Percentiles rank a stretch among this genome's conserved stretches.
Conservation (phyloP, 352 stramenopile genomes). For the Bremia lactucae region DNA sequence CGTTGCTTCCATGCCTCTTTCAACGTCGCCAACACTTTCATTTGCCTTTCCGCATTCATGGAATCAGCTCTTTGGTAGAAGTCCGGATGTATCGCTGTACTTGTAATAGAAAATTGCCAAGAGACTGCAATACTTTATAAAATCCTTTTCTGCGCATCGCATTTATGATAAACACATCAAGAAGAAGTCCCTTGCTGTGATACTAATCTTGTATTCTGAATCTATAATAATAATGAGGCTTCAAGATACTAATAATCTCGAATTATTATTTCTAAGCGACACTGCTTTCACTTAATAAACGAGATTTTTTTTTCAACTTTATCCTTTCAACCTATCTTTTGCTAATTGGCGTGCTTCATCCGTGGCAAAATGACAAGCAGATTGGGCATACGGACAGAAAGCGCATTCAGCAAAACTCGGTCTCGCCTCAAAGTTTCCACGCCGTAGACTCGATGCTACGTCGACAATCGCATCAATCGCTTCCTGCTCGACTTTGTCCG, state of each 20-base stretch:
- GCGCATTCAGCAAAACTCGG: constrained; percentile 53
- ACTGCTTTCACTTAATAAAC: too few relatives aligned
- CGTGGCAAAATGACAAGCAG: constrained; percentile 31
- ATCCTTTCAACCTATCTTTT: too few relatives aligned
- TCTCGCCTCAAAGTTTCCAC: constrained; percentile 38
- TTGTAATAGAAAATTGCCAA: constrained; percentile 36
- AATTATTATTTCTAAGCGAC: too few relatives aligned
- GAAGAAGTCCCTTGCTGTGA: too few relatives aligned
- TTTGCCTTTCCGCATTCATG: constrained; percentile 49
- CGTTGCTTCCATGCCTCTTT: constrained; percentile 4
- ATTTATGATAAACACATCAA: too few relatives aligned
- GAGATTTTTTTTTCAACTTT: too few relatives aligned
- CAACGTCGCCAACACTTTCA: constrained; percentile 13
- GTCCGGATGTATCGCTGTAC: constrained; percentile 42
- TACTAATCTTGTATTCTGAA: too few relatives aligned
- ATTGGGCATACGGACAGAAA: constrained; percentile 63
- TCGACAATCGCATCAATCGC: constrained; percentile 29
- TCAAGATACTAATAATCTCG: too few relatives aligned
- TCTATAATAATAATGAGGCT: too few relatives aligned
- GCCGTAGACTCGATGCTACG: constrained; percentile 28
- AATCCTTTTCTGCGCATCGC: too few relatives aligned
- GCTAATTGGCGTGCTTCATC: constrained; percentile 13
- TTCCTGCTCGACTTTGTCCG: constrained; percentile 16
- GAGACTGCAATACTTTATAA: too few relatives aligned
- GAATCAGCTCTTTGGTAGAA: constrained; percentile 54